Evolutionary conservation across 768 basidiomycete genomes (phyloP).

Genomic region (Galerina marginata): DNA sequence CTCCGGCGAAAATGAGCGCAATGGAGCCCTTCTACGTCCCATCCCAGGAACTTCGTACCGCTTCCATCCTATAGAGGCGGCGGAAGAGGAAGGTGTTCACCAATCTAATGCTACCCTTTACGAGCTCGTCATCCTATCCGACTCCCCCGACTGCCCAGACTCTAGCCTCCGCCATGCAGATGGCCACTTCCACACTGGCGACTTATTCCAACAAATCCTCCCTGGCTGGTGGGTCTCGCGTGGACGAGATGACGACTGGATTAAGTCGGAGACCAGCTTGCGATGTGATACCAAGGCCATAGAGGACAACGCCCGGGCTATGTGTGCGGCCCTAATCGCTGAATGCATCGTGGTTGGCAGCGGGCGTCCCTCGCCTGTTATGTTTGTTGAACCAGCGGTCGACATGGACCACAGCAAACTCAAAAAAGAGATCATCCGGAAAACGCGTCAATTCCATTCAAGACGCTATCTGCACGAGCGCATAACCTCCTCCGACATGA

Average conservation of each 20-base stretch:
- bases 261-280: conserved; percentile 79
- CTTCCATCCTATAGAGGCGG: conserved; percentile 62
- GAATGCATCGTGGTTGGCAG: conserved; percentile 81
- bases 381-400: conserved; percentile 71
- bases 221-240: conserved; percentile 67
- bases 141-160: conserved; percentile 75
- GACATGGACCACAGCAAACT: conserved; percentile 62
- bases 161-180: conserved; percentile 59
- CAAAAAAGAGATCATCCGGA: conserved; percentile 74
- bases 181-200: conserved; percentile 81
- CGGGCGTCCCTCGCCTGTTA: conserved; percentile 75
- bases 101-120: conserved; percentile 60
- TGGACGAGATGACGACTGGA: conserved; percentile 85
- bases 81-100: conserved; percentile 49
- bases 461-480: conserved; percentile 82
- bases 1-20: conserved; percentile 59
- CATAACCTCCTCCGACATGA: conserved; percentile 65
- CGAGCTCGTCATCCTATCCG: conserved; percentile 72
- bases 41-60: conserved; percentile 69
- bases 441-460: conserved; percentile 74
- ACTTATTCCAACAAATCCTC: conserved; percentile 71
- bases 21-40: conserved; percentile 57
- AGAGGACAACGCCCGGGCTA: conserved; percentile 74
- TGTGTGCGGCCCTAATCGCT: conserved; percentile 67
- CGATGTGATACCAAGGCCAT: conserved; percentile 84